Evolutionary conservation across 495 filamentous ascomycete species (phyloP), one percentile per base, ranked within the genome.

Genomic region (Cairneyella variabilis): DNA sequence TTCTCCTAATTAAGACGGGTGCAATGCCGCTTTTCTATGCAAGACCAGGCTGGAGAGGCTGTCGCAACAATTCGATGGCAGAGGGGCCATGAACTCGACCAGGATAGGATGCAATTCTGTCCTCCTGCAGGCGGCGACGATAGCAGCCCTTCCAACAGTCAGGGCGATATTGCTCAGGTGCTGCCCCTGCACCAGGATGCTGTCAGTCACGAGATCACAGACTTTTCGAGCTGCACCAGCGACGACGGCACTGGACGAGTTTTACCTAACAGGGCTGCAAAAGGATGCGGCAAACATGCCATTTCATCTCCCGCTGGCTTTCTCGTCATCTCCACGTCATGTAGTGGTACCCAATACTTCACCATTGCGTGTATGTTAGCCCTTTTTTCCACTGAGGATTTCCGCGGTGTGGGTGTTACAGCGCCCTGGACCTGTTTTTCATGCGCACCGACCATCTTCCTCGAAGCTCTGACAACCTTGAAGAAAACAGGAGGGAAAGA

Each of bases 311-410:
- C 4, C 2, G 27, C 2, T 47, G 25, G 14, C 25, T 16, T 14
- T 30, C 43, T 21, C 43, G 8, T 30, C 43, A 47, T 47, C 20
- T 47, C 25, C 25, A 27, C 25, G 22, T 30, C 43, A 47, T 47
- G 43, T 16, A 36, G 22, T 40, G 21, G 46, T 49, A 49, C 46
- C 46, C 46, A 38, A 38, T 49, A 32, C 44, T n/a, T n/a, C n/a
- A n/a, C n/a, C 20, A 26, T 14, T 47, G 44, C 25, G 21, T 18
- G 22, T 9, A 21, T 34, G n/a, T 20, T 36, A 17, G 25, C 22
- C 43, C 27, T 49, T 22, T 21, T 36, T 8, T 14, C 10, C 26
- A 10, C 10, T 26, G 17, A 48, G 17, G 22, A 48, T 22, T 49
- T 47, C 46, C 21, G 16, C 30, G 28, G 17, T 36, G 37, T n/a